Percentiles rank a stretch among this genome's conserved stretches.
phyloP scores from a whole-genome alignment of 2,329 filamentous ascomycete species.

The Alternaria gansuensis region DNA sequence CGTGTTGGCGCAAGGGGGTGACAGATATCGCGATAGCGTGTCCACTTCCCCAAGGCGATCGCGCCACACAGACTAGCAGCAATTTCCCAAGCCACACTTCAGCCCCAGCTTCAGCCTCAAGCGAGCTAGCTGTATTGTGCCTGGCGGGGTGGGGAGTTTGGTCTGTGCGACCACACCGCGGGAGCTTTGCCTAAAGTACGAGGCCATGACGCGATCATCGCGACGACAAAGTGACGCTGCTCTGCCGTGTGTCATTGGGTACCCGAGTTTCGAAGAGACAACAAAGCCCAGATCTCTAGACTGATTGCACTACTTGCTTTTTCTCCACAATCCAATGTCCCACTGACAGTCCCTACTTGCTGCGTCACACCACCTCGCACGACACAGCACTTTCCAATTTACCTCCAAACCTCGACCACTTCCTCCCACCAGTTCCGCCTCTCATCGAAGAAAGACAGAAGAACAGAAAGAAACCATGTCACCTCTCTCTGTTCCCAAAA shows the following conservation, averaged over 20 bases:
- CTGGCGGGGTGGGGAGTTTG: constrained; percentile 6
- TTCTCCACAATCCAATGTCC: constrained; percentile 13
- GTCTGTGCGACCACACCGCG: constrained; percentile 13
- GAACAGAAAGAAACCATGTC: constrained; percentile 33
- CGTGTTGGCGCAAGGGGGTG: constrained; percentile 31
- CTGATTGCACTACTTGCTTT: constrained; percentile 12
- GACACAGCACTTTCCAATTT: constrained; percentile 1
- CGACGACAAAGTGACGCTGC: constrained; percentile 28
- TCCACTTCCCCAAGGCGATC: constrained; percentile 40
- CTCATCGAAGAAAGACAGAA: constrained; percentile 5
- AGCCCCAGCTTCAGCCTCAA: constrained; percentile 35
- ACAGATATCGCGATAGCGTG: constrained; percentile 36
- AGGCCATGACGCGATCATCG: constrained; percentile 46
- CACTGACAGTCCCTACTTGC: constrained; percentile 1
- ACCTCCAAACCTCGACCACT: constrained; percentile 2
- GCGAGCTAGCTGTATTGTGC: constrained; percentile 12
- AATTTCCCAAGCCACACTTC: constrained; percentile 14
- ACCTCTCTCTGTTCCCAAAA: constrained; percentile 48
- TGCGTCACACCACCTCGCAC: constrained; percentile 8
- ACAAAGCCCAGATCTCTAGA: constrained; percentile 14
- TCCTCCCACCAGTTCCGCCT: constrained; percentile 4
- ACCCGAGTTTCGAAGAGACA: neutral
- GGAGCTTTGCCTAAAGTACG: constrained; percentile 33
- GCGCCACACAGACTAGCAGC: constrained; percentile 20
- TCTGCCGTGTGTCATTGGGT: constrained; percentile 21